Percentiles rank a stretch among this genome's conserved stretches.
Evolutionary conservation across 176 grass and related monocot species (phyloP).

Genomic region (Zizania latifolia): DNA sequence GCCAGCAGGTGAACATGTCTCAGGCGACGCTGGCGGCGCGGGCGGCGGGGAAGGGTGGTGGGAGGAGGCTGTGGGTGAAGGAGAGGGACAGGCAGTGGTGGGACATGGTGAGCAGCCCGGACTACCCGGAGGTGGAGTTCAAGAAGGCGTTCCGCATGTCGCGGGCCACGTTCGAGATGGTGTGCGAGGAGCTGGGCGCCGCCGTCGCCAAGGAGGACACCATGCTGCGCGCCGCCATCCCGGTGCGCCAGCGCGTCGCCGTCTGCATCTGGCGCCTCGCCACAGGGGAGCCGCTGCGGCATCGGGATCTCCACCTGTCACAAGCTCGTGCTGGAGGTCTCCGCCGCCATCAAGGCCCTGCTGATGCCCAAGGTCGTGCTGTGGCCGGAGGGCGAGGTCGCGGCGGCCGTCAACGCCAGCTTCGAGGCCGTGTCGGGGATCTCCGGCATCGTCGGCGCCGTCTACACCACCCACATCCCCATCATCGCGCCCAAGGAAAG

Average conservation of each 20-base stretch:
- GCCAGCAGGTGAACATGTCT: background rate
- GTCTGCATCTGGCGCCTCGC: conserved; percentile 83
- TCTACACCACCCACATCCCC: conserved; percentile 82
- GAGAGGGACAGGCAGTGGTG: conserved; percentile 63
- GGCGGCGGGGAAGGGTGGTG: background rate
- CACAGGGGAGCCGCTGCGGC: conserved; percentile 71
- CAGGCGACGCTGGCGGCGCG: background rate
- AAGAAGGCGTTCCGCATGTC: conserved; percentile 75
- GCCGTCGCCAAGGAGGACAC: conserved; percentile 86
- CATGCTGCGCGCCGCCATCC: conserved; percentile 70
- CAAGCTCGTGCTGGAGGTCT: conserved; percentile 88
- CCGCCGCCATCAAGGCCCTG: conserved; percentile 56
- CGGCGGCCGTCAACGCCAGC: background rate
- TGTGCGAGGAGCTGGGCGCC: conserved; percentile 59
- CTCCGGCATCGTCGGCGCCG: conserved; percentile 53
- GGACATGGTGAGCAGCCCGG: conserved; percentile 51
- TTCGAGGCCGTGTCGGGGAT: conserved; percentile 59
- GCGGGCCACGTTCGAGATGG: conserved; percentile 49
- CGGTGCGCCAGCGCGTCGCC: conserved; percentile 72
- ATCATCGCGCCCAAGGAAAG: conserved; percentile 77
- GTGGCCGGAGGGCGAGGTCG: conserved; percentile 36
- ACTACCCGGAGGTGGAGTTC: conserved; percentile 61
- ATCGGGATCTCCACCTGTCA: conserved; percentile 88
- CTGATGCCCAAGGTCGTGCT: conserved; percentile 56
- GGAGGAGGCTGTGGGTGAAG: conserved; percentile 66